A percentile compares a stretch with the other conserved stretches of the same genome.
phyloP scores from a whole-genome alignment of 495 filamentous ascomycete species.

The Penicillium waksmanii region DNA sequence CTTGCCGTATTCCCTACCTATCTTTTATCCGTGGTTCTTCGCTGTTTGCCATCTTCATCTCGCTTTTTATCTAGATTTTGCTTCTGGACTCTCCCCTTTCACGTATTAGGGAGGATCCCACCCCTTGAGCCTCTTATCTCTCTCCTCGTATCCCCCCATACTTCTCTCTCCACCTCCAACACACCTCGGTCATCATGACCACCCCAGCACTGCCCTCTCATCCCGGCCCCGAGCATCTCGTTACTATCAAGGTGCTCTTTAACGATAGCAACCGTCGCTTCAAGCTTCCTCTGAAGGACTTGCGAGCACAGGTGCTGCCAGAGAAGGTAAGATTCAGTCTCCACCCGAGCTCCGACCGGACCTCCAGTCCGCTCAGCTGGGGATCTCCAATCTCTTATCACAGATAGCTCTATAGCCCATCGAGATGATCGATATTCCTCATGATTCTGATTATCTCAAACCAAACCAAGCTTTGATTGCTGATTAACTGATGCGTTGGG shows the following conservation, averaged over 20 bases:
- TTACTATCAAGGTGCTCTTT: slow-evolving; percentile 83
- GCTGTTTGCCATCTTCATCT: too few species aligned
- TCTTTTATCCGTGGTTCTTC: slow-evolving; percentile 15
- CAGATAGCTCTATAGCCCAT: slow-evolving; percentile 17
- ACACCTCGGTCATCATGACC: slow-evolving; percentile 35
- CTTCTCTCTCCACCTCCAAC: slow-evolving; percentile 20
- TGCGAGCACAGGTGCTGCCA: slow-evolving; percentile 75
- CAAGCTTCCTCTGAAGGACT: slow-evolving; percentile 86
- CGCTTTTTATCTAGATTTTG: not conserved
- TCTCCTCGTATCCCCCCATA: slow-evolving; percentile 12
- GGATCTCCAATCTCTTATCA: slow-evolving; percentile 26
- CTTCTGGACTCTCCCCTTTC: slow-evolving; percentile 11
- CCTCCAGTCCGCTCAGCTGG: slow-evolving; percentile 25
- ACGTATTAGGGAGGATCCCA: not conserved
- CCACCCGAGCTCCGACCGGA: slow-evolving; percentile 42
- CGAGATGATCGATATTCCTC: slow-evolving; percentile 8
- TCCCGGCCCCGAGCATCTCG: slow-evolving; percentile 67
- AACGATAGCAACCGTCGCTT: slow-evolving; percentile 77
- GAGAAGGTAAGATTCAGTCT: slow-evolving; percentile 72
- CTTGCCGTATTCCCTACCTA: slow-evolving; percentile 12
- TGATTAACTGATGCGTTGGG: slow-evolving; percentile 24
- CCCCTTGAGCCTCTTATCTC: slow-evolving; percentile 4
- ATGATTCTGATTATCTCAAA: slow-evolving; percentile 5
- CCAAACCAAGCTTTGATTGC: slow-evolving; percentile 11
- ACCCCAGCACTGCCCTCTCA: slow-evolving; percentile 32